phyloP scores from a whole-genome alignment of 116 monocot genomes.

The Phalaenopsis hybrid region DNA sequence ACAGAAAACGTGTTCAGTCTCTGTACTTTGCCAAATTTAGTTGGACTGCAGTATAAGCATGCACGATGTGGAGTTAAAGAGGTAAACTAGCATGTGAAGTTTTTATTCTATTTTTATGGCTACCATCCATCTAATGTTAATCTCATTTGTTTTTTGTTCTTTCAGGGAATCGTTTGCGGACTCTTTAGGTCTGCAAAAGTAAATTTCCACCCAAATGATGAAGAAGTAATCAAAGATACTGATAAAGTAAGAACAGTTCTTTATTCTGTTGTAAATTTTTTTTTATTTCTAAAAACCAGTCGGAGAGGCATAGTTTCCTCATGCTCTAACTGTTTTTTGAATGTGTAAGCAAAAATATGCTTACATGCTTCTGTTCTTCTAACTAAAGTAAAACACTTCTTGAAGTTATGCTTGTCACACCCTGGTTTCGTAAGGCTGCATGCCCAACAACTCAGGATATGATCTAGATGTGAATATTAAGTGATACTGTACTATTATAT shows the following conservation, averaged over 20 bases:
- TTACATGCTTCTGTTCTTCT: neutral
- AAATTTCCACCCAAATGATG: conserved; percentile 82
- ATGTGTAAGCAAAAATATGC: neutral
- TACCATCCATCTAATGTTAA: conserved; percentile 6
- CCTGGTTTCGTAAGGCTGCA: neutral
- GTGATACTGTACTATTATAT: neutral
- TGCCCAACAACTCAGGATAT: neutral
- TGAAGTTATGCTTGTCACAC: neutral
- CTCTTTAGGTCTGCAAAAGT: conserved; percentile 68
- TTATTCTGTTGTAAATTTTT: neutral
- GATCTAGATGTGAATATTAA: neutral
- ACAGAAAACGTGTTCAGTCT: conserved; percentile 97
- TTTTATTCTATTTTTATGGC: neutral
- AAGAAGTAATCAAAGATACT: conserved; percentile 56
- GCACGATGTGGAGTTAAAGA: conserved; percentile 55
- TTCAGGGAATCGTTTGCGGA: conserved; percentile 86
- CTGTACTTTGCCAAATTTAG: conserved; percentile 46
- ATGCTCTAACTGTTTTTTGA: neutral
- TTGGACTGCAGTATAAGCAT: conserved; percentile 58
- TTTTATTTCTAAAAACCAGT: neutral
- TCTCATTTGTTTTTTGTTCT: conserved; percentile 13
- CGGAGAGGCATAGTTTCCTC: neutral
- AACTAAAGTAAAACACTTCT: neutral
- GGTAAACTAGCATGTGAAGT: conserved; percentile 29
- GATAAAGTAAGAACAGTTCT: conserved; percentile 59